Percentiles rank a stretch among this genome's conserved stretches.
These are phyloP conservation scores for Scytalidium sp. DNA, from an alignment of 2,329 filamentous ascomycete genomes.

Conservation along the genomic window DNA sequence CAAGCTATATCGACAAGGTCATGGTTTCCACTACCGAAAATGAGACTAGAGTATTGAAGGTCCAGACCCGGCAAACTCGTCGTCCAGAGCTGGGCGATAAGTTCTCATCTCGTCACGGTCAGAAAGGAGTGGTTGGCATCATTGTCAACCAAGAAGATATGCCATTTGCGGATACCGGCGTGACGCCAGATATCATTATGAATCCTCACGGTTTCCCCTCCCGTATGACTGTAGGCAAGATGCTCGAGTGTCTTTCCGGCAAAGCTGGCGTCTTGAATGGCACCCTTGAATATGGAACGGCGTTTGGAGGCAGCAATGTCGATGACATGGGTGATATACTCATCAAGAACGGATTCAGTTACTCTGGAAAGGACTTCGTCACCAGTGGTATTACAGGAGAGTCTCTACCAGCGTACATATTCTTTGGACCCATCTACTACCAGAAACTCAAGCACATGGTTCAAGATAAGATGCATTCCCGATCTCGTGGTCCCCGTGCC, in stretches of 20 bases:
- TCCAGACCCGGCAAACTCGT: slow-evolving; percentile 93
- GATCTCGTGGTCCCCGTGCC: slow-evolving; percentile 82
- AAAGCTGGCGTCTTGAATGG: slow-evolving; percentile 89
- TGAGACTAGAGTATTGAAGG: slow-evolving; percentile 84
- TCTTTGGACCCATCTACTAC: slow-evolving; percentile 98
- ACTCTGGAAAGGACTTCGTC: slow-evolving; percentile 96
- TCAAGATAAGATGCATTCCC: slow-evolving; percentile 98
- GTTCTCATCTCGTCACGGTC: slow-evolving; percentile 96
- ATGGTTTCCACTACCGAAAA: slow-evolving; percentile 88
- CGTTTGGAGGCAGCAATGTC: slow-evolving; percentile 78
- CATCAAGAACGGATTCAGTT: slow-evolving; percentile 86
- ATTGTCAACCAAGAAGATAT: slow-evolving; percentile 96
- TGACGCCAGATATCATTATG: slow-evolving; percentile 99
- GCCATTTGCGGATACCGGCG: slow-evolving; percentile 87
- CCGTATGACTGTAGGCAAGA: slow-evolving; percentile 98
- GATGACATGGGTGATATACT: slow-evolving; percentile 87
- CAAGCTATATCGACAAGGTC: slow-evolving; percentile 91
- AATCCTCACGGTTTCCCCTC: slow-evolving; percentile 99
- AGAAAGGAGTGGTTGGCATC: slow-evolving; percentile 96
- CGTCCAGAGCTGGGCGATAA: slow-evolving; percentile 96
- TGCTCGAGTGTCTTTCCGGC: slow-evolving; percentile 90
- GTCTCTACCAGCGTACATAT: slow-evolving; percentile 90
- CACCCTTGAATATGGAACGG: slow-evolving; percentile 85
- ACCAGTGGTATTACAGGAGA: slow-evolving; percentile 95
- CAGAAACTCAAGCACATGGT: slow-evolving; percentile 99